A percentile compares a stretch with the other conserved stretches of the same genome.
Conservation (phyloP, 192 early-diverging fungal genomes). For the Coemansia reversa region DNA sequence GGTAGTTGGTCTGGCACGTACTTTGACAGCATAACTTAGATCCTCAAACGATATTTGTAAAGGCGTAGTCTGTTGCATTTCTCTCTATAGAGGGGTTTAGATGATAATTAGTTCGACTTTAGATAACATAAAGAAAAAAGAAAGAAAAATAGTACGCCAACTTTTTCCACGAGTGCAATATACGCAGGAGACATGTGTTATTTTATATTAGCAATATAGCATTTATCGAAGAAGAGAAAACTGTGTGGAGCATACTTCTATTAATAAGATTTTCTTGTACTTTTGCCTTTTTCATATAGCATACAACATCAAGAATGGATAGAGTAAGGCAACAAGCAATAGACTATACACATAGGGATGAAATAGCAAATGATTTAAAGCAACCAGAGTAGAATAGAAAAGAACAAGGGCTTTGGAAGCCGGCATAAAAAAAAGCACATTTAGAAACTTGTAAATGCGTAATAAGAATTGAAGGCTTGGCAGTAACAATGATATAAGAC, state of each 20-base stretch:
- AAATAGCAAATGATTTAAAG: neutral
- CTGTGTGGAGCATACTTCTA: no score
- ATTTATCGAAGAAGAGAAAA: neutral
- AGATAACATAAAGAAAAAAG: neutral
- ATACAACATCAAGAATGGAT: neutral
- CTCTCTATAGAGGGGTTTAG: neutral
- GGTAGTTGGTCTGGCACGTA: constrained; percentile 10
- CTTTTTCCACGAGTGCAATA: neutral
- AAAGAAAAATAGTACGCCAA: neutral
- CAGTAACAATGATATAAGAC: neutral
- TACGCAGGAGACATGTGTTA: neutral
- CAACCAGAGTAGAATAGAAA: neutral
- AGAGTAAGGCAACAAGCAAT: neutral
- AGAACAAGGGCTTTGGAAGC: neutral
- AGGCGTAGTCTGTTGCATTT: constrained; percentile 21
- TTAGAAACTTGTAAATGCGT: neutral
- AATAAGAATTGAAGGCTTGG: neutral
- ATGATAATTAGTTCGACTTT: neutral
- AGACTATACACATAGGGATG: neutral
- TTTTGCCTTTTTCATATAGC: neutral
- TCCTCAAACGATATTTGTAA: constrained; percentile 45
- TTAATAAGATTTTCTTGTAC: no score
- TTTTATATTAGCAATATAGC: neutral
- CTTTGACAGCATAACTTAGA: constrained; percentile 44
- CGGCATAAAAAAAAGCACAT: neutral